phyloP scores from a whole-genome alignment of 306 rosid species.

The Pterocarpus santalinus region DNA sequence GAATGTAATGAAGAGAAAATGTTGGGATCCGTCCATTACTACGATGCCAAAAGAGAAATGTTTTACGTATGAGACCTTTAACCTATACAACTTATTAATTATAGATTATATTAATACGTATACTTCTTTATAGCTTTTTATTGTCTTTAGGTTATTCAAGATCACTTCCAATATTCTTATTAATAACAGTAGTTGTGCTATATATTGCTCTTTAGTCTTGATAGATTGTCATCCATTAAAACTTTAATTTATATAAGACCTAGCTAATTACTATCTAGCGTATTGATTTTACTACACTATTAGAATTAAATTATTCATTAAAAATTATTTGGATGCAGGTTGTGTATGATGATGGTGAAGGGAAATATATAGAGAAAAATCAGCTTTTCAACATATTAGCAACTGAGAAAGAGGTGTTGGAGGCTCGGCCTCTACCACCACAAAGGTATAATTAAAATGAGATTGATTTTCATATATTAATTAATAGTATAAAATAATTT shows the following conservation, averaged over 20 bases:
- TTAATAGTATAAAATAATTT: too few species aligned
- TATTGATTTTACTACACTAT: neutral
- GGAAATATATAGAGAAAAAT: neutral
- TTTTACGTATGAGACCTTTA: constrained; percentile 23
- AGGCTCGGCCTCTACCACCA: neutral
- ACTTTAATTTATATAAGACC: neutral
- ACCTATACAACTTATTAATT: neutral
- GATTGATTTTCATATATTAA: too few species aligned
- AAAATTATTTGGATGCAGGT: neutral
- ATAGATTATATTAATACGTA: neutral
- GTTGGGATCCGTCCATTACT: constrained; percentile 7
- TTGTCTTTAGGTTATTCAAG: neutral
- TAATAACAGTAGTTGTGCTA: too few species aligned
- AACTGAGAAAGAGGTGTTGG: neutral
- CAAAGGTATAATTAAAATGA: neutral
- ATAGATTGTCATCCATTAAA: neutral
- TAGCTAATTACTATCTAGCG: neutral
- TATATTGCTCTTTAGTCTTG: too few species aligned
- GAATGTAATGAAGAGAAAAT: neutral
- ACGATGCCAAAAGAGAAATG: neutral
- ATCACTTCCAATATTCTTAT: neutral
- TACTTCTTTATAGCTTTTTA: neutral
- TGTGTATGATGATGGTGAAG: neutral
- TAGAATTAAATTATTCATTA: neutral
- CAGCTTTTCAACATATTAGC: neutral